A percentile compares a stretch with the other conserved stretches of the same genome.
Evolutionary conservation across 2,329 filamentous ascomycete species (phyloP).

Genomic region (Colletotrichum sp.): DNA sequence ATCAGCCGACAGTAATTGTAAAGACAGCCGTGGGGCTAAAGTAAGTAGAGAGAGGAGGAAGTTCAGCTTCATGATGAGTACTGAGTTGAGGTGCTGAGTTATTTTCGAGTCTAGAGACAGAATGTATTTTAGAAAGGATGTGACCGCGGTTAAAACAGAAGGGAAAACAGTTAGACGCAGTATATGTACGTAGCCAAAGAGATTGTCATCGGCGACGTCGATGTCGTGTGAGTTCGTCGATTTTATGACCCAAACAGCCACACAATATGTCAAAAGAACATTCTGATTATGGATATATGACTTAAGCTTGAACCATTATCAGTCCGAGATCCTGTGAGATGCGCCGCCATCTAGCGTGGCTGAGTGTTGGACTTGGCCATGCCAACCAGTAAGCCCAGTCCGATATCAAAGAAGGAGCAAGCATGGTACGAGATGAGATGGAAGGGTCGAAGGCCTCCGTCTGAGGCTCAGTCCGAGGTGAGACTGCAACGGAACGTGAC

Average conservation of each 20-base stretch:
- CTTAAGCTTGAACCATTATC: accelerated
- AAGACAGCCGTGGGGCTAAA: not conserved
- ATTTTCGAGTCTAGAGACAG: too few species aligned
- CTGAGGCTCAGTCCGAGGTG: not conserved
- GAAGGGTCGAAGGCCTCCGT: not conserved
- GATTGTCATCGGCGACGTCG: not conserved
- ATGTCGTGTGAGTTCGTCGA: not conserved
- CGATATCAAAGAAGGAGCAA: not conserved
- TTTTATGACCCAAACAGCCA: accelerated
- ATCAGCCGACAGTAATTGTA: not conserved
- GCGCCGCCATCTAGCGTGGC: not conserved
- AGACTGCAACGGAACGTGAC: not conserved
- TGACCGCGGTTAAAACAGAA: not conserved
- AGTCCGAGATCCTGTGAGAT: not conserved
- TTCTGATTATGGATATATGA: not conserved
- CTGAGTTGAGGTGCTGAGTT: not conserved
- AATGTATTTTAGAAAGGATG: not conserved
- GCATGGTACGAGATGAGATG: not conserved
- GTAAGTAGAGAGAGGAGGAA: not conserved
- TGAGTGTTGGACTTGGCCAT: not conserved
- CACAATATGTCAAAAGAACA: not conserved
- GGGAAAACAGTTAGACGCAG: too few species aligned
- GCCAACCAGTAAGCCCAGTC: not conserved
- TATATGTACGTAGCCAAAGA: not conserved
- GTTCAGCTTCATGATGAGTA: not conserved